phyloP scores from a whole-genome alignment of 257 asterid genomes.

The Penstemon newberryi region DNA sequence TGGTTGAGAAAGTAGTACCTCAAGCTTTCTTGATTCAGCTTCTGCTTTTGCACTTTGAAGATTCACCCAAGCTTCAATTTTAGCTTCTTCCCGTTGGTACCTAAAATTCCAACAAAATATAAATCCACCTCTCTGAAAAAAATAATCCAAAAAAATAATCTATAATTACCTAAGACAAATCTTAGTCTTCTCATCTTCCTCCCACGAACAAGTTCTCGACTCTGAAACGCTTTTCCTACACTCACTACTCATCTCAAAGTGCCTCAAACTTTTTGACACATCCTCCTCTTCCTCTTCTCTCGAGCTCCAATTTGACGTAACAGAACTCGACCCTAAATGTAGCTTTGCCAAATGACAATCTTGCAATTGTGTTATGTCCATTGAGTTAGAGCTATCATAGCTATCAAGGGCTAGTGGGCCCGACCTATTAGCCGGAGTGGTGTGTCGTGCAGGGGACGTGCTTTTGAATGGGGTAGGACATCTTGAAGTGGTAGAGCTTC shows the following conservation, averaged over 20 bases:
- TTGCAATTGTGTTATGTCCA: conserved; percentile 63
- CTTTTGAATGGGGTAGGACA: conserved; percentile 87
- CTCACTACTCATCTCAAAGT: conserved; percentile 73
- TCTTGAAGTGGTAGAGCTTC: conserved; percentile 88
- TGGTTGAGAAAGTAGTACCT: conserved; percentile 45
- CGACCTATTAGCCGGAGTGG: conserved; percentile 80
- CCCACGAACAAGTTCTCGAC: conserved; percentile 62
- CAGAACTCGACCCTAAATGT: conserved; percentile 52
- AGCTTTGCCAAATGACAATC: conserved; percentile 86
- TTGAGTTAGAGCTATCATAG: conserved; percentile 35
- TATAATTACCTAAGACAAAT: conserved; percentile 71
- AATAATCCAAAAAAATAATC: not conserved
- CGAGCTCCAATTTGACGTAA: conserved; percentile 79
- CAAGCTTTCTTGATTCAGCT: conserved; percentile 97
- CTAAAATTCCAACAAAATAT: conserved; percentile 36
- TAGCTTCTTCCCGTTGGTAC: conserved; percentile 97
- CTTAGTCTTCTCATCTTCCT: conserved; percentile 78
- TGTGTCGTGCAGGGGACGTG: conserved; percentile 83
- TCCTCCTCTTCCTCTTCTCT: conserved; percentile 98
- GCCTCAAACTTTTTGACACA: conserved; percentile 93
- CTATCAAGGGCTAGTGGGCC: conserved; percentile 59
- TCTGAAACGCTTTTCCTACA: conserved; percentile 63
- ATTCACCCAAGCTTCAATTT: conserved; percentile 96
- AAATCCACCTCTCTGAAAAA: conserved; percentile 4
- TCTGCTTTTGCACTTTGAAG: conserved; percentile 96